Evolutionary conservation across 1,284 basidiomycete species (phyloP).

Genomic region (Heterobasidion parviporum): DNA sequence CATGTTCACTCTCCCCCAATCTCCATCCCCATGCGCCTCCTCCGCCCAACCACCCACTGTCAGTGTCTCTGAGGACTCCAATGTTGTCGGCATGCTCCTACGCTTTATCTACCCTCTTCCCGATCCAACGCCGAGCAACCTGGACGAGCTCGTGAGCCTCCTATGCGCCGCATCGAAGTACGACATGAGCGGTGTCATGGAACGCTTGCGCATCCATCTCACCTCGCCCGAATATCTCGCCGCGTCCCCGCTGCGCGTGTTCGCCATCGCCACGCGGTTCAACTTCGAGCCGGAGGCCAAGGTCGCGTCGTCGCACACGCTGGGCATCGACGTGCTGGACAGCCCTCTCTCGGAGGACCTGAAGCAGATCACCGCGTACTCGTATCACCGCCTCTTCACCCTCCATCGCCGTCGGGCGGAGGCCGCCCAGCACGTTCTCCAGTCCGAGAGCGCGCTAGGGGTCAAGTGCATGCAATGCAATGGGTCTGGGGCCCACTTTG

Average conservation of each 20-base stretch:
- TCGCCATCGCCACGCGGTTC: constrained; percentile 60
- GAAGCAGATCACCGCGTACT: constrained; percentile 52
- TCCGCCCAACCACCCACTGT: constrained; percentile 38
- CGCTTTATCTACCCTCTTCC: constrained; percentile 37
- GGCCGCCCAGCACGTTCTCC: constrained; percentile 33
- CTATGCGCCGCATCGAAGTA: constrained; percentile 57
- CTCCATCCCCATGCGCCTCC: constrained; percentile 21
- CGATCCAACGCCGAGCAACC: constrained; percentile 23
- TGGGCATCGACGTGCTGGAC: constrained; percentile 45
- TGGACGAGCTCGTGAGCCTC: constrained; percentile 47
- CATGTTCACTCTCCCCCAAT: constrained; percentile 57
- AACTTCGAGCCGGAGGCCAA: constrained; percentile 41
- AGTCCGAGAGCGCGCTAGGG: constrained; percentile 21
- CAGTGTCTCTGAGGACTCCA: constrained; percentile 42
- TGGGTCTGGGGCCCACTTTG: constrained; percentile 25
- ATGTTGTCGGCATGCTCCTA: constrained; percentile 40
- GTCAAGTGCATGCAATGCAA: constrained; percentile 65
- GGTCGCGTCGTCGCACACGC: constrained; percentile 40
- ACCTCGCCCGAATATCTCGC: constrained; percentile 40
- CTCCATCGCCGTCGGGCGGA: constrained; percentile 46
- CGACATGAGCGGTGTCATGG: constrained; percentile 41
- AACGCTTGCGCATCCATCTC: constrained; percentile 41
- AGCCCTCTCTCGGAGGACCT: constrained; percentile 53
- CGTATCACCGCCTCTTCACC: constrained; percentile 55
- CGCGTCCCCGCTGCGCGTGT: constrained; percentile 47